phyloP scores from a whole-genome alignment of 768 basidiomycete genomes.

The Russula lepida region DNA sequence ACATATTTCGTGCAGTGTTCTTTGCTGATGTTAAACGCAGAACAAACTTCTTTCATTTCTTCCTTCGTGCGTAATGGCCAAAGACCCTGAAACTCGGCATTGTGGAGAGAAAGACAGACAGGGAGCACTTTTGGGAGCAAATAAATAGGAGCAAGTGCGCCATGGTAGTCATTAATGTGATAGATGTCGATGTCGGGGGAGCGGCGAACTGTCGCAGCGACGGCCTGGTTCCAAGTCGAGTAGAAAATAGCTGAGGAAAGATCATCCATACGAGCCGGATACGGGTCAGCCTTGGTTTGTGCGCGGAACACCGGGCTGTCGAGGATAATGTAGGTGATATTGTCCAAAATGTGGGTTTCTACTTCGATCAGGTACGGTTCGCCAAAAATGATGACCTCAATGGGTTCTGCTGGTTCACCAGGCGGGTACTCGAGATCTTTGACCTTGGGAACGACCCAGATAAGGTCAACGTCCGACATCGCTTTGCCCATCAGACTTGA shows the following conservation, averaged over 20 bases:
- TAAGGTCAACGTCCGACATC: conserved; percentile 91
- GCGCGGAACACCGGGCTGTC: conserved; percentile 96
- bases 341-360: conserved; percentile 86
- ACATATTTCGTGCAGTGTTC: conserved; percentile 95
- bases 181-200: conserved; percentile 86
- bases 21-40: conserved; percentile 95
- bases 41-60: conserved; percentile 98
- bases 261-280: conserved; percentile 96
- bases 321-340: conserved; percentile 90
- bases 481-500: conserved; percentile 96
- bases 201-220: conserved; percentile 84
- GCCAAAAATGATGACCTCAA: conserved; percentile 94
- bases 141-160: conserved; percentile 84
- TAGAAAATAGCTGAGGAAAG: conserved; percentile 95
- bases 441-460: conserved; percentile 93
- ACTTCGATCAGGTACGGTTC: conserved; percentile 95
- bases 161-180: conserved; percentile 94
- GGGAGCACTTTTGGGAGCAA: conserved; percentile 87
- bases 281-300: conserved; percentile 92
- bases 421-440: conserved; percentile 90
- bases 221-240: conserved; percentile 97
- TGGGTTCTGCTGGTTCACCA: conserved; percentile 86
- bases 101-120: conserved; percentile 86
- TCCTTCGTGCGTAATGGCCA: conserved; percentile 96
- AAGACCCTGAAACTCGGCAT: conserved; percentile 95